Evolutionary conservation across 106 monocot genomes (phyloP), one percentile per base, ranked within the genome.

Genomic region (Dactylorhiza incarnata): DNA sequence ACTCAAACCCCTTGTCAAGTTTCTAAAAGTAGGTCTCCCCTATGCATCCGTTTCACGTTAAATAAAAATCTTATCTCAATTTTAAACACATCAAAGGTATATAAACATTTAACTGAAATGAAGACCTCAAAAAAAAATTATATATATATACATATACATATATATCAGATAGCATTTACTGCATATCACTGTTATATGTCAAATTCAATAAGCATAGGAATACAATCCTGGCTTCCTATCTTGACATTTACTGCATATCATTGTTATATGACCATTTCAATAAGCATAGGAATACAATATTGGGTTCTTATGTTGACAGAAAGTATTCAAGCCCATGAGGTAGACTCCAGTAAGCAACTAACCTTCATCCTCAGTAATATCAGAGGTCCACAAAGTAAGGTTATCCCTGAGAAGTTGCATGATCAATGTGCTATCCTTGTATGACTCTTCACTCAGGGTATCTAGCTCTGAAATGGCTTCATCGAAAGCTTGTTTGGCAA

Each of bases 351-450:
- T 4, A 65, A 7, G 7, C 29, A 65, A 29, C 68, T 69, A 17
- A 83, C 83, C 83, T 83, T 68, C 79, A 79, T 83, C 79, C 54
- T 77, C 84, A 59, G 84, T 52, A 44, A 84, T 80, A 43, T 84
- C 84, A 69, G 80, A 74, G 45, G 80, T 80, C 84, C 84, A 84
- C 54, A 84, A 81, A 11, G 84, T 80, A 50, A 84, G 80, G 44
- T 84, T 84, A 73, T 84, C 84, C 80, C 84, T 76, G 71, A 84
- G 77, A 59, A 84, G 84, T 81, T 84, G 84, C 84, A 84, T 84
- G 45, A 81, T 84, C 84, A 84, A 77, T 43, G 84, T 84, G 56
- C 84, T 84, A 54, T 84, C 84, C 46, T 81, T 84, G 77, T 84
- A 84, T 52, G 84, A 84, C 80, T 84, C 84, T 77, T 84, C 84